Percentiles rank a stretch among this genome's conserved stretches.
These are phyloP conservation scores for Bruguiera hainesii DNA, from an alignment of 441 rosid genomes.

Conservation along the genomic window DNA sequence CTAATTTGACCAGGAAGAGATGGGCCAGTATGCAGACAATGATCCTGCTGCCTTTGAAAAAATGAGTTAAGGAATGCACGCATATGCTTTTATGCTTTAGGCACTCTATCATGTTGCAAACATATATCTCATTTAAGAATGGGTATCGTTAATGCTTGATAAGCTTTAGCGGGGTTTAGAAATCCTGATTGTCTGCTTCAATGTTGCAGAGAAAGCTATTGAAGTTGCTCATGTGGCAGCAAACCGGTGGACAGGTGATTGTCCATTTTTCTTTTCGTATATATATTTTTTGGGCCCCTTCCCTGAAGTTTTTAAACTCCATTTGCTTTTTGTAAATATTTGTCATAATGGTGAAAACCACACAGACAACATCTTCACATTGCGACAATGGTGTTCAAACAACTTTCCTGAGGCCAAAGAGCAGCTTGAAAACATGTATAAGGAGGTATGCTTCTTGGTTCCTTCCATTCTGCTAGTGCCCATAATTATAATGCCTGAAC, in stretches of 20 bases:
- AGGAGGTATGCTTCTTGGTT: conserved; percentile 45
- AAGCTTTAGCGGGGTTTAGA: background rate
- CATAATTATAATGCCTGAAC: background rate
- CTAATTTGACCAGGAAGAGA: too few species aligned
- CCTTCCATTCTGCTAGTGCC: background rate
- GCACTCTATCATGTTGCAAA: background rate
- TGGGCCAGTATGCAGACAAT: conserved; percentile 67
- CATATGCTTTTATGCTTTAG: conserved; percentile 11
- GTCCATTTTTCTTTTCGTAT: conserved; percentile 8
- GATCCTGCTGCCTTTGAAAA: conserved; percentile 92
- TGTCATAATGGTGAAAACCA: conserved; percentile 5
- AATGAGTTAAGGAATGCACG: conserved; percentile 53
- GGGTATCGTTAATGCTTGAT: background rate
- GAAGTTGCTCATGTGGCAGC: conserved; percentile 81
- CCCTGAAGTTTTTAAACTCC: background rate
- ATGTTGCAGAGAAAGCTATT: conserved; percentile 59
- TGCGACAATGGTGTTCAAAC: conserved; percentile 79
- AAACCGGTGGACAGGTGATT: conserved; percentile 92
- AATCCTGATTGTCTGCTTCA: conserved; percentile 9
- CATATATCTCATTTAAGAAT: background rate
- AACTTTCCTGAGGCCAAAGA: conserved; percentile 84
- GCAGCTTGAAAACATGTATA: conserved; percentile 69
- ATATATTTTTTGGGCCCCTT: conserved; percentile 7
- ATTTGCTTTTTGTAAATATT: background rate
- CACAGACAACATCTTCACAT: conserved; percentile 75